Base-by-base conservation (phyloP, 192 early-diverging fungal species). In the Pilobolus umbonatus region DNA sequence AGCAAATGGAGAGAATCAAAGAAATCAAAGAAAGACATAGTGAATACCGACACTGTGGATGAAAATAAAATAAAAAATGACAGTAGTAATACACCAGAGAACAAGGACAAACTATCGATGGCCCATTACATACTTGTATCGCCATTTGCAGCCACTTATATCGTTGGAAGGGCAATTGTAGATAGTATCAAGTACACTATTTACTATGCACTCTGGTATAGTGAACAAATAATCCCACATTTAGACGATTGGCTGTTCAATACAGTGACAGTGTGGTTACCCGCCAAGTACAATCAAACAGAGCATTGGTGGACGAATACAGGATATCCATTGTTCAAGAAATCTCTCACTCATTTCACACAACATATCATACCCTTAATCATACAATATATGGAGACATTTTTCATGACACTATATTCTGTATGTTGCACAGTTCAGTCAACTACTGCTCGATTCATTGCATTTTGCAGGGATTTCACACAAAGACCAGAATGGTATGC, bases 191-290 rank as follows among this genome's bases (percentile, higher is more conserved):
- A 38, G 6, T 28, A 24, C 9, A n/a, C n/a, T 6, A 2, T 61
- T 11, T 61, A 40, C 29, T 30, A 25, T 21, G 24, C 17, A 22
- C 6, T 61, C 4, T 48, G 32, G 31, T 30, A 7, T 12, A 28
- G 34, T n/a, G 59, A 61, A 30, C 46, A 40, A 24, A 6, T 11
- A 9, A 45, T 28, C 3, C 59, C 59, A 14, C n/a, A 38, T 24
- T 11, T 61, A 5, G 59, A 61, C 40, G 47, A 46, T 8, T 61
- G 59, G 59, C 35, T 61, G 2, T 61, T 51, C 29, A 24, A 61
- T 40, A 48, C 19, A 26, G 48, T 61, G 34, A 61, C 59, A 0
- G 47, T 51, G 2, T 50, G 32, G 24, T 11, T 61, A 17, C 59
- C 59, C 2, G 4, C 5, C 1, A 28, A 28, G 38, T 9, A 21